A percentile compares a stretch with the other conserved stretches of the same genome.
Evolutionary conservation across 352 stramenopile genomes (phyloP).

Genomic region (Aphanomyces cochlioides): DNA sequence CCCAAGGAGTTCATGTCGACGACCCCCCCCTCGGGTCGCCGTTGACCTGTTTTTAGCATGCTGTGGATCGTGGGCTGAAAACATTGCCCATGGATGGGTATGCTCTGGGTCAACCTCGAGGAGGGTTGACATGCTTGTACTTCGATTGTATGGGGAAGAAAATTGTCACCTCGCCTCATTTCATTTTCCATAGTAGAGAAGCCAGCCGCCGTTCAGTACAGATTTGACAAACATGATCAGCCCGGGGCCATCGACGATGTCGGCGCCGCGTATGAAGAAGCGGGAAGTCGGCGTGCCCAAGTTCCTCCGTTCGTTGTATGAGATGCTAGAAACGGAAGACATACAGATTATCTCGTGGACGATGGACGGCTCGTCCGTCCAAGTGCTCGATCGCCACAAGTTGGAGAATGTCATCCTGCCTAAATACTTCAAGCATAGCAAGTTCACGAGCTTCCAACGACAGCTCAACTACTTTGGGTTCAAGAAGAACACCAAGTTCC

Average conservation of each 20-base stretch:
- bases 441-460: slow-evolving; percentile 89
- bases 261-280: slow-evolving; percentile 27
- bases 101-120: neutral
- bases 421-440: slow-evolving; percentile 93
- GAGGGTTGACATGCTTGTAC: slow-evolving; percentile 12
- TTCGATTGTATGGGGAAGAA: neutral
- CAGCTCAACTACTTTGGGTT: slow-evolving; percentile 94
- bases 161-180: neutral
- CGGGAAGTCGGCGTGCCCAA: slow-evolving; percentile 53
- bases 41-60: no score
- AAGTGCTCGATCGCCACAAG: slow-evolving; percentile 57
- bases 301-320: slow-evolving; percentile 70
- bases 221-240: slow-evolving; percentile 23
- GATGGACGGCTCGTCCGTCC: slow-evolving; percentile 58
- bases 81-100: neutral
- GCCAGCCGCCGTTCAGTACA: neutral
- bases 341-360: slow-evolving; percentile 67
- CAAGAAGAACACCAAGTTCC: slow-evolving; percentile 79
- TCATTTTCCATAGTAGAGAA: neutral
- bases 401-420: slow-evolving; percentile 74
- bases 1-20: no score
- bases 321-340: slow-evolving; percentile 74
- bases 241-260: neutral
- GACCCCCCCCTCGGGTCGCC: no score
- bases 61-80: neutral